These are phyloP conservation scores for Beauveria varroae DNA, from an alignment of 2,329 filamentous ascomycete genomes.

Conservation along the genomic window DNA sequence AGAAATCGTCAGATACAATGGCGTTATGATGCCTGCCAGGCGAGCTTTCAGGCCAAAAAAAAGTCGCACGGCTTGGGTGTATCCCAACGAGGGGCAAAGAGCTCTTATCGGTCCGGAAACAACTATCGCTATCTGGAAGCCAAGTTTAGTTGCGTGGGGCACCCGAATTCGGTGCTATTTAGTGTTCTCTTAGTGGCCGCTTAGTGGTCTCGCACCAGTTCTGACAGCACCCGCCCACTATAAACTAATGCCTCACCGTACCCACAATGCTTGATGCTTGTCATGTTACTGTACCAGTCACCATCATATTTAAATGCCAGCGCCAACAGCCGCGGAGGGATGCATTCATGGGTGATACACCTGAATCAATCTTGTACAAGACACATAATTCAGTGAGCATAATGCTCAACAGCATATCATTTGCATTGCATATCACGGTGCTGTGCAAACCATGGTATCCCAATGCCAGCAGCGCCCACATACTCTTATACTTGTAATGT, in stretches of 20 bases:
- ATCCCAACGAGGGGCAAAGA: neutral
- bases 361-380: no score
- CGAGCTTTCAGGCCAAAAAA: neutral
- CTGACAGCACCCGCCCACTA: neutral
- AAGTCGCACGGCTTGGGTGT: neutral
- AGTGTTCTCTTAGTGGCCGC: neutral
- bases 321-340: no score
- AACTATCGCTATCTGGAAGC: conserved; percentile 4
- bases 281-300: no score
- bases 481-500: conserved; percentile 12
- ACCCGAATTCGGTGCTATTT: neutral
- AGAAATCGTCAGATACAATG: neutral
- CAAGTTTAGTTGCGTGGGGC: neutral
- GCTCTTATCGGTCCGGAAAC: conserved; percentile 9
- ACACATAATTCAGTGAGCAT: neutral
- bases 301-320: no score
- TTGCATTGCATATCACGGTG: neutral
- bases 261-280: neutral
- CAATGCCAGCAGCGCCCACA: conserved; percentile 2
- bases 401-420: neutral
- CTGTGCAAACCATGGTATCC: neutral
- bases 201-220: neutral
- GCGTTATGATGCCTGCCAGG: neutral
- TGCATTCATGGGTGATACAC: no score
- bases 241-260: conserved; percentile 9